Evolutionary conservation across 129 eudicot genomes (phyloP), one percentile per base, ranked within the genome.

Genomic region (Silybum marianum): DNA sequence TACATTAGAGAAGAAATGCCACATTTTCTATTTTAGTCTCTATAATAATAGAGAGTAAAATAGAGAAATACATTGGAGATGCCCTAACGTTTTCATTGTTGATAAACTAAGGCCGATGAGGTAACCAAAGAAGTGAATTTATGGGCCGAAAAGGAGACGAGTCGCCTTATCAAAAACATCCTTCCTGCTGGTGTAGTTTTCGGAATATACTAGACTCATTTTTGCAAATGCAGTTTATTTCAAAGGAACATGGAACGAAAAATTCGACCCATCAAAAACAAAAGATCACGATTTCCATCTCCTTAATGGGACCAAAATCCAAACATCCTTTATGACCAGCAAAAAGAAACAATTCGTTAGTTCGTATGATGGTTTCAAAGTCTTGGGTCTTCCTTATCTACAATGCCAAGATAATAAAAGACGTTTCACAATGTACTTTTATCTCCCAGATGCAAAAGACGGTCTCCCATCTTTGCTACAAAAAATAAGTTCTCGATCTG

Each of bases 301-400:
- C 26, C 76, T 86, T 26, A 19, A 78, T 36, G 85, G 75, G 6
- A 38, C 36, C 6, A 77, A 63, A 2, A 78, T 82, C 13, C 24
- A 11, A 34, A 79, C 67, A 24, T 80, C 85, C n/a, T 87, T 87
- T 77, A 83, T 87, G 87, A 83, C 71, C 6, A 83, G 70, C 72
- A 3, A 54, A 2, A 2, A 4, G 1, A 3, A 24, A 6, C 74
- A 84, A 18, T 26, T 4, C 4, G 24, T 42, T 2, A 0, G 21
- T 1, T n/a, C 28, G 1, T 79, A 12, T 22, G 75, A 66, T n/a
- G 72, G 76, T 30, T 84, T 78, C 80, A 72, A 84, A 75, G 66
- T 73, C 12, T 51, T 84, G 13, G 40, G 38, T 6, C 62, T 84
- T 36, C 80, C 77, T 2, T 84, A 78, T n/a, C 24, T 42, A 16